Evolutionary conservation across 2,329 filamentous ascomycete genomes (phyloP).

Genomic region (Fusarium oxysporum): DNA sequence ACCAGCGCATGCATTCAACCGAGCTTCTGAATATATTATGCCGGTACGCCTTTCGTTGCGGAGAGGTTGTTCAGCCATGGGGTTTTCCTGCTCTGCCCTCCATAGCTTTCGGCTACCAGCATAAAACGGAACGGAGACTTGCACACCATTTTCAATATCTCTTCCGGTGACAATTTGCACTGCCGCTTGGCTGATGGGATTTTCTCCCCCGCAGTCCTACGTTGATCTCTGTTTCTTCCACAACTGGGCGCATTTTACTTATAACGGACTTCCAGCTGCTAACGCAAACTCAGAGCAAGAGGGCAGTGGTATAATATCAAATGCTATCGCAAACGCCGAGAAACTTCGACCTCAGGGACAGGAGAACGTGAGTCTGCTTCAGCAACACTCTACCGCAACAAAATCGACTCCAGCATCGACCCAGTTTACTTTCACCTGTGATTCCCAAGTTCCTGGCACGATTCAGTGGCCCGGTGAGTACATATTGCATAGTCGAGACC

Average conservation of each 20-base stretch:
- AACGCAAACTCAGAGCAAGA: slow-evolving; percentile 54
- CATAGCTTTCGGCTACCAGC: slow-evolving; percentile 6
- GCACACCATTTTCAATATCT: not conserved
- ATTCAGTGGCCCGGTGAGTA: slow-evolving; percentile 76
- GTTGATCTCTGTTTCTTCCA: not conserved
- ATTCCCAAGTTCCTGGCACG: slow-evolving; percentile 85
- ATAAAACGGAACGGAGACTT: not conserved
- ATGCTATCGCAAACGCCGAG: slow-evolving; percentile 89
- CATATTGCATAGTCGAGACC: not conserved
- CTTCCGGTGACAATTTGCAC: not conserved
- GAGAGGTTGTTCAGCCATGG: not conserved
- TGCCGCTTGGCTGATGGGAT: not conserved
- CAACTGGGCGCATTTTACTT: not conserved
- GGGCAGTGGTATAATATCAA: slow-evolving; percentile 84
- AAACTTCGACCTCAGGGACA: slow-evolving; percentile 75
- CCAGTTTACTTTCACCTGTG: slow-evolving; percentile 97
- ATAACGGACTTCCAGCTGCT: slow-evolving; percentile 16
- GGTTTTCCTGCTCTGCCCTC: not conserved
- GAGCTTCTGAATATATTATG: not conserved
- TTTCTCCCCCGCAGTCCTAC: not conserved
- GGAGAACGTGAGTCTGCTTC: slow-evolving; percentile 82
- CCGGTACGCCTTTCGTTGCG: not conserved
- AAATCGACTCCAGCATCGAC: slow-evolving; percentile 77
- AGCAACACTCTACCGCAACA: slow-evolving; percentile 70
- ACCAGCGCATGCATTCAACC: not conserved